phyloP scores from a whole-genome alignment of 2,329 filamentous ascomycete genomes.

The Apiospora hydei region DNA sequence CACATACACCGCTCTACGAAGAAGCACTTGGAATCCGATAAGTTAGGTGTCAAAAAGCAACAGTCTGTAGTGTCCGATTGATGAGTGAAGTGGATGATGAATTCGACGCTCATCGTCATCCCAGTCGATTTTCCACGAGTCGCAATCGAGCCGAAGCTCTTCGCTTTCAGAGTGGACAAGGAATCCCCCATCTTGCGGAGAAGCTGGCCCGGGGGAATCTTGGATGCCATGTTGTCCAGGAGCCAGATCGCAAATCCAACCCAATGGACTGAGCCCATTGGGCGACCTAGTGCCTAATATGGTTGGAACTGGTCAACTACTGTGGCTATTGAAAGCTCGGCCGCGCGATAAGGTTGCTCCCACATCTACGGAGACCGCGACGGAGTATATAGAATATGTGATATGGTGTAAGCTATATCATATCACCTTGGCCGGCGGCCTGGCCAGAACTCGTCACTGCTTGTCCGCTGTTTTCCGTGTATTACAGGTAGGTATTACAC shows the following conservation, averaged over 20 bases:
- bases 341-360: background rate
- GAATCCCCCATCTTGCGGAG: too few species aligned
- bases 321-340: background rate
- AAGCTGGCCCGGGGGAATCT: background rate
- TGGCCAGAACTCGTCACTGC: background rate
- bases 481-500: background rate
- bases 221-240: slow-evolving; percentile 9
- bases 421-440: background rate
- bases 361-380: background rate
- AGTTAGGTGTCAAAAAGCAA: background rate
- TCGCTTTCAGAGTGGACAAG: background rate
- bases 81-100: slow-evolving; percentile 7
- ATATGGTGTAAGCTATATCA: background rate
- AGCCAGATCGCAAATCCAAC: slow-evolving; percentile 11
- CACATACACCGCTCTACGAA: slow-evolving; percentile 3
- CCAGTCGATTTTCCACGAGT: background rate
- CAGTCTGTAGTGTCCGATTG: background rate
- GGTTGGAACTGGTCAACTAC: background rate
- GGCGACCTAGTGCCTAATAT: background rate
- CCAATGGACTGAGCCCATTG: slow-evolving; percentile 6
- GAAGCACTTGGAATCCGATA: background rate
- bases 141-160: background rate
- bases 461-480: background rate
- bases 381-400: background rate
- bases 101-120: background rate